Conservation (phyloP, 805 yeast species). For the Metschnikowia aberdeeniae region DNA sequence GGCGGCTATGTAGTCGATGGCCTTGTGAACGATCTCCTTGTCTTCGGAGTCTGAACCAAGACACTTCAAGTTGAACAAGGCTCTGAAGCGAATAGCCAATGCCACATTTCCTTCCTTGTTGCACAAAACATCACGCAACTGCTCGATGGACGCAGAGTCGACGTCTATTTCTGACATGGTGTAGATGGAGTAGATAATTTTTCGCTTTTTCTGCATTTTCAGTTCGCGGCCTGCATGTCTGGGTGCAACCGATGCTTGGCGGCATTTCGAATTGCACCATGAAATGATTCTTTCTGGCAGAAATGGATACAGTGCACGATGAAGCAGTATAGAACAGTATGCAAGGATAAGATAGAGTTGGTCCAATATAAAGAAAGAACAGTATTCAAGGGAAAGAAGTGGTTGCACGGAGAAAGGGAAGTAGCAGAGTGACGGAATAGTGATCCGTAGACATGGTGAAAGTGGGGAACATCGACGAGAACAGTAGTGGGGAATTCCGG, state of each 20-base stretch:
- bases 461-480: no score
- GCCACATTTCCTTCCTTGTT: conserved; percentile 66
- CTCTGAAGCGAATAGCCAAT: conserved; percentile 87
- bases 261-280: background rate
- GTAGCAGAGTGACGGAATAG: no score
- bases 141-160: conserved; percentile 49
- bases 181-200: background rate
- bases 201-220: conserved; percentile 4
- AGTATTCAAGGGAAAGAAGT: no score
- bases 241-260: conserved; percentile 2
- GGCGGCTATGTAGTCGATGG: conserved; percentile 79
- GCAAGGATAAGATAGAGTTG: no score
- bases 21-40: conserved; percentile 53
- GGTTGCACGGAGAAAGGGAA: no score
- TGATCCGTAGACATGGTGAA: no score
- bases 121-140: conserved; percentile 65
- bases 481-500: no score
- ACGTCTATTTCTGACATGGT: conserved; percentile 34
- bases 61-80: conserved; percentile 84
- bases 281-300: no score
- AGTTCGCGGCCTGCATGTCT: conserved; percentile 6
- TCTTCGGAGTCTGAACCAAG: conserved; percentile 69
- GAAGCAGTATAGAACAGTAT: no score
- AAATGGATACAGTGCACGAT: no score
- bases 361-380: no score